These are phyloP conservation scores for Chenopodium quinoa DNA, from an alignment of 148 eudicot genomes.

Conservation along the genomic window DNA sequence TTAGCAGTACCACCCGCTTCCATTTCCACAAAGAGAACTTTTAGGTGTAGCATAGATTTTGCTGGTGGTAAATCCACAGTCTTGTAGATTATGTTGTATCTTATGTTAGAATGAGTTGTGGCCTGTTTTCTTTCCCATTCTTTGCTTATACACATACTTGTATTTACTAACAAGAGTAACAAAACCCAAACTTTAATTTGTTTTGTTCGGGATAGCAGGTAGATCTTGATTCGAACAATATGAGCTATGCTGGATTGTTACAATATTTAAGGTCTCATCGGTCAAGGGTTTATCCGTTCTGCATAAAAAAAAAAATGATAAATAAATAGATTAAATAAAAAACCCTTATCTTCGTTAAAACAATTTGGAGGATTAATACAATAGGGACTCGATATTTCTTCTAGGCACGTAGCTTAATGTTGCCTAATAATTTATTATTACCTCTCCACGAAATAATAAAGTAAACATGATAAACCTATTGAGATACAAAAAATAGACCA, in stretches of 20 bases:
- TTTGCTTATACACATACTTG: constrained; percentile 7
- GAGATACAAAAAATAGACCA: too few relatives aligned
- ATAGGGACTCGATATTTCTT: too few relatives aligned
- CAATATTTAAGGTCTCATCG: too few relatives aligned
- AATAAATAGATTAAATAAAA: too few relatives aligned
- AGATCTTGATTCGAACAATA: constrained; percentile 11
- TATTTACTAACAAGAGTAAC: background rate
- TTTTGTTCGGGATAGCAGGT: constrained; percentile 11
- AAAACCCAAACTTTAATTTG: background rate
- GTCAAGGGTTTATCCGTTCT: too few relatives aligned
- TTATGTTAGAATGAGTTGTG: constrained; percentile 11
- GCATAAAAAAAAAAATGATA: too few relatives aligned
- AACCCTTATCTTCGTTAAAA: too few relatives aligned
- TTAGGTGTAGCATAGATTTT: constrained; percentile 29
- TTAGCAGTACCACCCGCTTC: constrained; percentile 67
- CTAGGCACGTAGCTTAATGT: too few relatives aligned
- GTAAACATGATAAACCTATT: too few relatives aligned
- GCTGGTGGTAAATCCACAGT: background rate
- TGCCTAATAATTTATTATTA: too few relatives aligned
- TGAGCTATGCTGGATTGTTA: constrained; percentile 1
- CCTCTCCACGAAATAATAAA: too few relatives aligned
- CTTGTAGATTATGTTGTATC: constrained; percentile 29
- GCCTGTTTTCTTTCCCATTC: constrained; percentile 5
- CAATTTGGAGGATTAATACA: too few relatives aligned
- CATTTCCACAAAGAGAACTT: constrained; percentile 95